Base-by-base conservation (phyloP, 1,139 yeast genomes). In the Scheffersomyces illinoinensis region DNA sequence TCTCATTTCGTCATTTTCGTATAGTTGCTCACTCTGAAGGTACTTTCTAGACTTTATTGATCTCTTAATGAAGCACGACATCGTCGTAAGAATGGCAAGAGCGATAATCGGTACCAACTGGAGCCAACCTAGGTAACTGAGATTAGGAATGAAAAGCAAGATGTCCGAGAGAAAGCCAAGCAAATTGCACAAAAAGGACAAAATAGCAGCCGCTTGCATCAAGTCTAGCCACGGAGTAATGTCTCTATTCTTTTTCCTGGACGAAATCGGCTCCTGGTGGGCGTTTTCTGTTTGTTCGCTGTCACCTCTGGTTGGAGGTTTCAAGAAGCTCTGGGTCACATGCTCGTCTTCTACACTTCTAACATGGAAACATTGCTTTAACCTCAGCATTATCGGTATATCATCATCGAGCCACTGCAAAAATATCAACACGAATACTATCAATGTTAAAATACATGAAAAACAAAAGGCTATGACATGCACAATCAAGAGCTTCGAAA, bases 41-140 rank as follows among this genome's bases (percentile, higher is more conserved):
- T 76, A 78, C 58, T 71, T 71, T 58, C 83, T 65, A 0, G 83
- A 75, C 18, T 75, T 71, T 1, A 80, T 73, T 0, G 79, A 71
- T 52, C 84, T 63, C 59, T 79, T 78, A 60, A 77, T 72, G 59
- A 80, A 79, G 59, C 84, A 81, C 4, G 76, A 68, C 70, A 79
- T 70, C 2, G 81, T 69, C 0, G 79, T 75, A 12, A 74, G 72
- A 3, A 79, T 61, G 4, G 83, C 76, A 60, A 77, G 67, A 18
- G 73, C 66, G 39, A 78, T 68, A 3, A 79, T 74, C 2, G 84
- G 84, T 7, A 78, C 64, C 46, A 81, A 66, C 61, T 81, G 83
- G 50, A 80, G 62, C 85, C 85, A 81, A 12, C 84, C 84, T 54
- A 80, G 65, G 59, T 72, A 80, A 54, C 79, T 74, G 47, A 81